Base-by-base conservation (phyloP, 2,329 filamentous ascomycete genomes). In the Fusarium sambucinum region DNA sequence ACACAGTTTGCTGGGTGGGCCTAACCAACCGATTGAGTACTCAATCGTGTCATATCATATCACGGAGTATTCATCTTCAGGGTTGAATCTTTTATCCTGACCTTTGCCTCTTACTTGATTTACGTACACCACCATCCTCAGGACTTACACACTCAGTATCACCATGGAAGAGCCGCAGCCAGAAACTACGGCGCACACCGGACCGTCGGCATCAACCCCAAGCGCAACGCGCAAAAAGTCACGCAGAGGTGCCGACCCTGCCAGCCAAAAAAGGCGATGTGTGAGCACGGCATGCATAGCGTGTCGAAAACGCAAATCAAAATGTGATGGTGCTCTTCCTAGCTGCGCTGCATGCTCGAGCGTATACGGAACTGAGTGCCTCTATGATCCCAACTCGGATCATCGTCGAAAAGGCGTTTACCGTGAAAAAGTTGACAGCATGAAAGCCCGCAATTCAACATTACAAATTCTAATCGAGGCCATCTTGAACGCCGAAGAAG, bases 371-470 rank as follows among this genome's bases (percentile, higher is more conserved):
- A 96, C 92, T 63, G 89, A 92, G 81, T 97, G 96, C 78, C 86
- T 97, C 69, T 98, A 98, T 83, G 95, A 98, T 76, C 95, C 94
- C 5, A 96, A 94, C 76, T 97, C 94, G 60, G 96, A 99, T 78
- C 94, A 97, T 78, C 91, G 96, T 50, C 90, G 96, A 51, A 98
- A 98, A 78, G 96, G 96, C 63, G 96, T 98, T 48, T 98, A 98
- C 79, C 94, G 95, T 75, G 94, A 97, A 80, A 96, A 97, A 78
- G 89, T 92, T 25, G 94, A 97, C 78, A 93, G 88, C 75, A 86
- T 95, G 77, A 96, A 96, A 81, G 94, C 94, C 23, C 89, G 89
- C 66, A 93, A 90, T 74, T 92, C 93, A 35, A 98, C 95, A 2
- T 83, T 98, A 56, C 93, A 97, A 77, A 94, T 94, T n/a, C 84